phyloP scores from a whole-genome alignment of 2,329 filamentous ascomycete species.

The Colletotrichum liaoningense region DNA sequence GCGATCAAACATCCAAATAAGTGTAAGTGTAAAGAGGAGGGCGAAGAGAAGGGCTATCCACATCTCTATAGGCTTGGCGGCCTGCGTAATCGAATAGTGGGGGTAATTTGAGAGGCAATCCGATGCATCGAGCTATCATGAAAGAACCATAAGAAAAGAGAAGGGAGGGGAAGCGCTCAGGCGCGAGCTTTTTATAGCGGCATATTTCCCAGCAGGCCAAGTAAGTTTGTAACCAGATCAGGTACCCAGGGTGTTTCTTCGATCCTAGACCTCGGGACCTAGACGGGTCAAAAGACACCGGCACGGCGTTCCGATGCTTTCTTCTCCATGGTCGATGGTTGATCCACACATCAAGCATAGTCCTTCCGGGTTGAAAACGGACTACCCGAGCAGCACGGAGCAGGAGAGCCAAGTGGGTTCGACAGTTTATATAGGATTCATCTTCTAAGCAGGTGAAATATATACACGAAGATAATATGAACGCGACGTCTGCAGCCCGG shows the following conservation, averaged over 20 bases:
- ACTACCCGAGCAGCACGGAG: not conserved
- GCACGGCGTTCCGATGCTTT: not conserved
- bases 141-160: not conserved
- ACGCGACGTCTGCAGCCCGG: not conserved
- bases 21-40: not conserved
- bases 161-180: not conserved
- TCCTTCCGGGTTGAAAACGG: not conserved
- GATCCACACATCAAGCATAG: not conserved
- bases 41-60: not conserved
- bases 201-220: not conserved
- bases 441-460: not conserved
- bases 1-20: not conserved
- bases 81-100: not conserved
- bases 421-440: not conserved
- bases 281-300: not conserved
- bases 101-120: not conserved
- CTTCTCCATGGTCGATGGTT: not conserved
- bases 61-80: not conserved
- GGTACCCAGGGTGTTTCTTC: not conserved
- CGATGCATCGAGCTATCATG: not conserved
- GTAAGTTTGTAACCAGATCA: not conserved
- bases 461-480: slow-evolving; percentile 4
- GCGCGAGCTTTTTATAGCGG: not conserved
- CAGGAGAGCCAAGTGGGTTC: not conserved
- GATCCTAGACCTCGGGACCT: not conserved